A percentile compares a stretch with the other conserved stretches of the same genome.
Evolutionary conservation across 352 stramenopile genomes (phyloP).

Genomic region (Pythium dissotocum): DNA sequence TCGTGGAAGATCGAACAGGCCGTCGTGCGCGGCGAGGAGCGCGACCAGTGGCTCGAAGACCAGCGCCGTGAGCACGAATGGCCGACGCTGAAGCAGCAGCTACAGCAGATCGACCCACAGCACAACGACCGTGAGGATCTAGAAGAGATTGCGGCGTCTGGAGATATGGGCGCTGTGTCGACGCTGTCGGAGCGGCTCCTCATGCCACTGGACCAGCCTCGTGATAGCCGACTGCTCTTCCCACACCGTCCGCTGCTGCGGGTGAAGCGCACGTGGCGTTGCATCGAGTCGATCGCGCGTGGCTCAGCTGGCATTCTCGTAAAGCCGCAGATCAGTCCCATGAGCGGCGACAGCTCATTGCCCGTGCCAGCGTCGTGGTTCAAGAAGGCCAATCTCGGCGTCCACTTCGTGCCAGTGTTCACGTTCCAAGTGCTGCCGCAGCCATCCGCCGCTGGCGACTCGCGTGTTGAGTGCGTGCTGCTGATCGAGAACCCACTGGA

Average conservation of each 20-base stretch:
- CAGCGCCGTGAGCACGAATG: slow-evolving; percentile 62
- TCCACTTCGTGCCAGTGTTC: slow-evolving; percentile 76
- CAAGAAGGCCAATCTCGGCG: slow-evolving; percentile 81
- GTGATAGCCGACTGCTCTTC: slow-evolving; percentile 45
- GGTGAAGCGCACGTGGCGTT: slow-evolving; percentile 84
- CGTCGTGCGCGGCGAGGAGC: slow-evolving; percentile 49
- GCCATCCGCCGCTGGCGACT: slow-evolving; percentile 3
- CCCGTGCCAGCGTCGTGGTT: slow-evolving; percentile 79
- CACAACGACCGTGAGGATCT: slow-evolving; percentile 20
- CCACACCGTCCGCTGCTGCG: slow-evolving; percentile 71
- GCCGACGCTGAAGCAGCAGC: slow-evolving; percentile 52
- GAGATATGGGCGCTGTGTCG: slow-evolving; percentile 53
- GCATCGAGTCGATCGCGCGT: slow-evolving; percentile 78
- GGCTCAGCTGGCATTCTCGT: slow-evolving; percentile 83
- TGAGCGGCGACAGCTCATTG: slow-evolving; percentile 88
- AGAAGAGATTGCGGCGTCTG: slow-evolving; percentile 28
- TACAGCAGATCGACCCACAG: slow-evolving; percentile 30
- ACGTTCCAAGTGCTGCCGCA: slow-evolving; percentile 67
- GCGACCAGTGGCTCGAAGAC: slow-evolving; percentile 57
- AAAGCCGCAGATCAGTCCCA: slow-evolving; percentile 90
- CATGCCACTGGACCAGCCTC: slow-evolving; percentile 68
- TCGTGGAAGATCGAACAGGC: slow-evolving; percentile 72
- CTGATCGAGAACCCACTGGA: slow-evolving; percentile 86
- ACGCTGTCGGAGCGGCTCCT: slow-evolving; percentile 60
- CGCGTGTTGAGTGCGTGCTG: slow-evolving; percentile 50